phyloP scores from a whole-genome alignment of 2,329 filamentous ascomycete species.

The Diaporthe australafricana region DNA sequence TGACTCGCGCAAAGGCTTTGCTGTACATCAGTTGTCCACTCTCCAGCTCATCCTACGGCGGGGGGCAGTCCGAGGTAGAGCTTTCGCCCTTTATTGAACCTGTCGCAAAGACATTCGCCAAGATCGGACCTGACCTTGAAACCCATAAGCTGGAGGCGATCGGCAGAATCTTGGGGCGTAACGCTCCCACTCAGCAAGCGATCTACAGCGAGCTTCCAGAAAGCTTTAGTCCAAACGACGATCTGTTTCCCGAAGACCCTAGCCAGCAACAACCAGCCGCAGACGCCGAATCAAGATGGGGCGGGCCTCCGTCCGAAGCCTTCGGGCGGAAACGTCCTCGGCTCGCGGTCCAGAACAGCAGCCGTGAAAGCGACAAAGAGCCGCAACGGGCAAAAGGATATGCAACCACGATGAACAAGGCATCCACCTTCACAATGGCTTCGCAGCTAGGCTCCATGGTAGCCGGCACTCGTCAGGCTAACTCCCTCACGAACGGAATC shows the following conservation, averaged over 20 bases:
- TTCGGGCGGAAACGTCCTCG: constrained; percentile 44
- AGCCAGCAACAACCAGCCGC: neutral
- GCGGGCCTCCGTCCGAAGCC: constrained; percentile 50
- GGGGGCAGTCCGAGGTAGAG: constrained; percentile 65
- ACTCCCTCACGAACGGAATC: constrained; percentile 48
- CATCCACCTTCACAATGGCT: constrained; percentile 69
- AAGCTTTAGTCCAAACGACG: constrained; percentile 73
- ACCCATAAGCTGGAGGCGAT: constrained; percentile 72
- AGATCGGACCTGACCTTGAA: constrained; percentile 77
- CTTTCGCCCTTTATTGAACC: constrained; percentile 79
- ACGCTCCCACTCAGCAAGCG: constrained; percentile 65
- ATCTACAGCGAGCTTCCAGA: constrained; percentile 65
- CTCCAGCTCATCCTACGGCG: constrained; percentile 68
- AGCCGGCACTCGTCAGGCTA: constrained; percentile 65
- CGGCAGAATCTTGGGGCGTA: constrained; percentile 76
- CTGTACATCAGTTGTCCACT: constrained; percentile 87
- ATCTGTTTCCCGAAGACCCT: constrained; percentile 76
- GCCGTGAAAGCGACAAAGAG: constrained; percentile 45
- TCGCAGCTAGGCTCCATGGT: constrained; percentile 71
- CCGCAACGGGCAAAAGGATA: constrained; percentile 57
- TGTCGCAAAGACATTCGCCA: constrained; percentile 62
- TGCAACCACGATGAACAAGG: constrained; percentile 71
- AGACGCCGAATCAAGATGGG: constrained; percentile 36
- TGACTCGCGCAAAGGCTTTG: constrained; percentile 90
- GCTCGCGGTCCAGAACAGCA: constrained; percentile 45